Evolutionary conservation across 495 filamentous ascomycete genomes (phyloP), one percentile per base, ranked within the genome.

Genomic region (Lentithecium fluviatile): DNA sequence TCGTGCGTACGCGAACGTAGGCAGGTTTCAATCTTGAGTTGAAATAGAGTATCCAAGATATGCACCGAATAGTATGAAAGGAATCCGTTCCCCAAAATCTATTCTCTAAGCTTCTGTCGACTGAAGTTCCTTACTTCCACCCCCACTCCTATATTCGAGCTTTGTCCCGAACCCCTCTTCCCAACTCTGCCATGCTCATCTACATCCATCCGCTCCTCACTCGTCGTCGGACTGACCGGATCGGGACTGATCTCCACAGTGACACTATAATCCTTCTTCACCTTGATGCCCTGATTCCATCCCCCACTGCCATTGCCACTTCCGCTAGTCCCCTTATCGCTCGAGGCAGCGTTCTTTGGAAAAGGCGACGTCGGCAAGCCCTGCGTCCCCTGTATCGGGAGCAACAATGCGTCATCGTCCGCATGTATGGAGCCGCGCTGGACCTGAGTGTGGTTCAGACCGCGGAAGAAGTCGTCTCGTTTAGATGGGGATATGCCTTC

Each of bases 251-350:
- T 11, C 37, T 59, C 56, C 46, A 59, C 46, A 10, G n/a, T 45
- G 23, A 59, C 56, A 32, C 34, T 59, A 29, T 59, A 59, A 25
- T 59, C 56, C 29, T 45, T 59, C 56, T 20, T 59, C 47, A 59
- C 56, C 34, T 11, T 34, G 21, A 59, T 52, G 10, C 19, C 37
- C 13, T 51, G 37, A 21, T 13, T 32, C 36, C 24, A 11, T 34
- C 29, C 24, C 3, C n/a, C 49, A 17, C 13, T 7, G 7, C 49
- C 29, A 24, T 2, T 23, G 2, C 12, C 34, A 7, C 25, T 34
- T n/a, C 29, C 24, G 12, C n/a, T 24, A 17, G 4, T 7, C 29
- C 49, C 29, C 49, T 2, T 23, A 2, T 32, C 34, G 15, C 25
- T 34, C 19, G 43, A 7, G 49, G 36, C 4, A 6, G 34, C 46